Evolutionary conservation across 257 asterid genomes (phyloP).

Genomic region (Solanum raphanifolium): DNA sequence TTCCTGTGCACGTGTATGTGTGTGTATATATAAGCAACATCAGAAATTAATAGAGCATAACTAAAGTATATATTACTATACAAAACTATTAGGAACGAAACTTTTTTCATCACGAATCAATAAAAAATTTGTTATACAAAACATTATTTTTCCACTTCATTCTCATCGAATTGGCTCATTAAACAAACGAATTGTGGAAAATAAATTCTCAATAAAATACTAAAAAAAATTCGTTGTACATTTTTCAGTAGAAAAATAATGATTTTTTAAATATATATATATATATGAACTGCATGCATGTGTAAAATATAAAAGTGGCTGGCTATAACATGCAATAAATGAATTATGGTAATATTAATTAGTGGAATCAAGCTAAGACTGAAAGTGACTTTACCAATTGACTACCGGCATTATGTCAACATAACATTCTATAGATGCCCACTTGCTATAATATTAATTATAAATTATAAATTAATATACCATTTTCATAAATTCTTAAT

Average conservation of each 20-base stretch:
- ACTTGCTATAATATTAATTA: neutral
- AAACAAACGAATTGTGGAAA: no score
- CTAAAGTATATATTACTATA: neutral
- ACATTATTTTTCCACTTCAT: neutral
- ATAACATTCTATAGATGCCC: neutral
- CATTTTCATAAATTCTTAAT: neutral
- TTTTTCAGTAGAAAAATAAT: no score
- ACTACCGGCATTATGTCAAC: neutral
- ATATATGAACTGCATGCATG: neutral
- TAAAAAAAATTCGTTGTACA: no score
- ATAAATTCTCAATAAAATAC: neutral
- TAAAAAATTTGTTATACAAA: no score
- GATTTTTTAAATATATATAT: no score
- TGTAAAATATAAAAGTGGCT: neutral
- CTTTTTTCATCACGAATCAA: no score
- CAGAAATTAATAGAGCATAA: neutral
- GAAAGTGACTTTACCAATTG: neutral
- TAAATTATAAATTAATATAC: neutral
- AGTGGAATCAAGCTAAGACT: neutral
- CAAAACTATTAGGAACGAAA: neutral
- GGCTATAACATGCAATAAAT: neutral
- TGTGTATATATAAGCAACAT: neutral
- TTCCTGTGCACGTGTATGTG: neutral
- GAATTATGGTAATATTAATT: neutral
- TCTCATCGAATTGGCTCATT: neutral